Conservation (phyloP, 768 basidiomycete species). For the Lactarius trivialis region DNA sequence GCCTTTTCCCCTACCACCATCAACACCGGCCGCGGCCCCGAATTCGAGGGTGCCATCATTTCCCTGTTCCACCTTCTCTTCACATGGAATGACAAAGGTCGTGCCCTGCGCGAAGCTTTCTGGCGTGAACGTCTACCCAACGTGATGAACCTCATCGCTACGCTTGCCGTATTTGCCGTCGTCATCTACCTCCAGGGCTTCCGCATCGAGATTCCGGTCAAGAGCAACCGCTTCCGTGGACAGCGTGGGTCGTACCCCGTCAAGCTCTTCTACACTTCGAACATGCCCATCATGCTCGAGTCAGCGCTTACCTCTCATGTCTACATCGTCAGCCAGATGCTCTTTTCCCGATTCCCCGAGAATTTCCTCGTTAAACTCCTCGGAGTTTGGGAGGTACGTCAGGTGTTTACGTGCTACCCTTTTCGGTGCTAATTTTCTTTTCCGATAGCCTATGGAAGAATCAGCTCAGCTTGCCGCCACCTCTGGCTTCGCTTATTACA, state of each 20-base stretch:
- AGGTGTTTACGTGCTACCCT: neutral
- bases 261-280: constrained; percentile 97
- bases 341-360: constrained; percentile 81
- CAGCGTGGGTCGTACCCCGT: constrained; percentile 93
- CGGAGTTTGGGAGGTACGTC: constrained; percentile 94
- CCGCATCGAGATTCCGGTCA: constrained; percentile 97
- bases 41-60: constrained; percentile 96
- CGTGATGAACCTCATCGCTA: constrained; percentile 95
- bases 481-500: constrained; percentile 94
- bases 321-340: constrained; percentile 96
- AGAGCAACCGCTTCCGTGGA: constrained; percentile 94
- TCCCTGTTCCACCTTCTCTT: constrained; percentile 96
- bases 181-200: constrained; percentile 99
- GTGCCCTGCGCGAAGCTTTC: constrained; percentile 95
- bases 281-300: constrained; percentile 99
- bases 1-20: constrained; percentile 97
- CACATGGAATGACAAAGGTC: constrained; percentile 97
- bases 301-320: constrained; percentile 88
- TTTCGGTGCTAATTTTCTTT: constrained; percentile 5
- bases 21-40: constrained; percentile 96
- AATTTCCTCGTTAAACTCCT: constrained; percentile 87
- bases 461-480: constrained; percentile 86
- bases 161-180: constrained; percentile 82
- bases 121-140: constrained; percentile 96
- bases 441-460: constrained; percentile 80